Evolutionary conservation across 345 rosid genomes (phyloP).

Genomic region (Capsella bursapastoris): DNA sequence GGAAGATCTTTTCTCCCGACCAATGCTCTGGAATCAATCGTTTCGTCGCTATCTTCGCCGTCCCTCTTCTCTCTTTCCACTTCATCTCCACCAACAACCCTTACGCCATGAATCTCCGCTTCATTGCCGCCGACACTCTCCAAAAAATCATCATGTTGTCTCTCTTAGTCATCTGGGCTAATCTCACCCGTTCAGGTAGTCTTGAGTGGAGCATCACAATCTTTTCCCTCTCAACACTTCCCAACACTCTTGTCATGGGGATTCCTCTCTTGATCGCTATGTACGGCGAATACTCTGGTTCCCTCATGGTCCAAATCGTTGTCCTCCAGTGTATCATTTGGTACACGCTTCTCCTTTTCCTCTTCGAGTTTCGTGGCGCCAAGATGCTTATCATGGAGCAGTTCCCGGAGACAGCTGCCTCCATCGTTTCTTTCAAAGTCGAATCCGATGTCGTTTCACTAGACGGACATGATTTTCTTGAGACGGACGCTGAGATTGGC

Average conservation of each 20-base stretch:
- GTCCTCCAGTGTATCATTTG: constrained; percentile 96
- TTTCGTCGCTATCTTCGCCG: constrained; percentile 92
- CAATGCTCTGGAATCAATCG: constrained; percentile 99
- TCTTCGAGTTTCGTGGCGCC: constrained; percentile 96
- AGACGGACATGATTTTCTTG: constrained; percentile 75
- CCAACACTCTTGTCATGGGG: constrained; percentile 97
- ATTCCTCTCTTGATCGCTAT: constrained; percentile 94
- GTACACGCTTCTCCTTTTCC: constrained; percentile 90
- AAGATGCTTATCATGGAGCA: constrained; percentile 91
- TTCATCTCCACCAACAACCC: constrained; percentile 90
- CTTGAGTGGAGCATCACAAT: constrained; percentile 95
- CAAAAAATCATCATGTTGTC: constrained; percentile 76
- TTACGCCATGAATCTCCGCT: constrained; percentile 83
- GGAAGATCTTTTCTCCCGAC: constrained; percentile 93
- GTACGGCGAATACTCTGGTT: constrained; percentile 78
- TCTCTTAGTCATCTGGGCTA: constrained; percentile 69
- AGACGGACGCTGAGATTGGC: constrained; percentile 86
- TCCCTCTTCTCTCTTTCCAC: constrained; percentile 94
- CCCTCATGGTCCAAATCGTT: constrained; percentile 93
- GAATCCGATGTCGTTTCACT: constrained; percentile 92
- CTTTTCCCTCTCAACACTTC: constrained; percentile 88
- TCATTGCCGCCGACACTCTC: constrained; percentile 92
- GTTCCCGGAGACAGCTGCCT: constrained; percentile 92
- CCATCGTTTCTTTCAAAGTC: constrained; percentile 86
- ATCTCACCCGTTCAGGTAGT: constrained; percentile 64